Conservation (phyloP, 345 rosid genomes). For the Camelina laxa region DNA sequence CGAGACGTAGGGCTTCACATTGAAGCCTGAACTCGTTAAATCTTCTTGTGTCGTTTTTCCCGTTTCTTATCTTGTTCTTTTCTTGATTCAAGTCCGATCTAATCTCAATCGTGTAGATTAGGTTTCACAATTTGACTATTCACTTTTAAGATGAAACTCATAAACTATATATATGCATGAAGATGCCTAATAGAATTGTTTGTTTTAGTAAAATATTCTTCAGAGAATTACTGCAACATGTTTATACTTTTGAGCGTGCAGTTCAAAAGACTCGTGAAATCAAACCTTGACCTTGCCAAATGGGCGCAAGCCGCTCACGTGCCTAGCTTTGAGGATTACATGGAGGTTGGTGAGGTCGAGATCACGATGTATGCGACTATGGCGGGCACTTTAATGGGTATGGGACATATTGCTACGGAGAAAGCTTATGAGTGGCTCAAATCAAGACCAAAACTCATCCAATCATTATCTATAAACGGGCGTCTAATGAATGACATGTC, state of each 20-base stretch:
- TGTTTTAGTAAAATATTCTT: neutral
- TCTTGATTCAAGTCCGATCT: no score
- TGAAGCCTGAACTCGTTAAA: no score
- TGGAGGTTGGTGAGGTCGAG: conserved; percentile 37
- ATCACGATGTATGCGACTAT: neutral
- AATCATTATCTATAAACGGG: neutral
- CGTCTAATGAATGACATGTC: conserved; percentile 37
- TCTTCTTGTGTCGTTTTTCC: no score
- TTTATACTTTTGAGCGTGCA: neutral
- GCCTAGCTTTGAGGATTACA: conserved; percentile 29
- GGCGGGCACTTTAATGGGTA: conserved; percentile 18
- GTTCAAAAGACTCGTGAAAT: conserved; percentile 21
- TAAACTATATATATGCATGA: no score
- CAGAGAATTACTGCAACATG: neutral
- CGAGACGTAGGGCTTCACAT: no score
- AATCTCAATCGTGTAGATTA: no score
- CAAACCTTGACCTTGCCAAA: conserved; percentile 15
- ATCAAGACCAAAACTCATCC: conserved; percentile 25
- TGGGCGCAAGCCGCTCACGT: conserved; percentile 6
- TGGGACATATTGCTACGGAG: conserved; percentile 19
- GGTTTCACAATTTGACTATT: neutral
- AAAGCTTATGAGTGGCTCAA: conserved; percentile 30
- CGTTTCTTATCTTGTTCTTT: no score
- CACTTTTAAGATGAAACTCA: neutral
- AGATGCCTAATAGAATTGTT: no score